Evolutionary conservation across 1,284 basidiomycete genomes (phyloP), one percentile per base, ranked within the genome.

Genomic region (Phenoliferia sp.): DNA sequence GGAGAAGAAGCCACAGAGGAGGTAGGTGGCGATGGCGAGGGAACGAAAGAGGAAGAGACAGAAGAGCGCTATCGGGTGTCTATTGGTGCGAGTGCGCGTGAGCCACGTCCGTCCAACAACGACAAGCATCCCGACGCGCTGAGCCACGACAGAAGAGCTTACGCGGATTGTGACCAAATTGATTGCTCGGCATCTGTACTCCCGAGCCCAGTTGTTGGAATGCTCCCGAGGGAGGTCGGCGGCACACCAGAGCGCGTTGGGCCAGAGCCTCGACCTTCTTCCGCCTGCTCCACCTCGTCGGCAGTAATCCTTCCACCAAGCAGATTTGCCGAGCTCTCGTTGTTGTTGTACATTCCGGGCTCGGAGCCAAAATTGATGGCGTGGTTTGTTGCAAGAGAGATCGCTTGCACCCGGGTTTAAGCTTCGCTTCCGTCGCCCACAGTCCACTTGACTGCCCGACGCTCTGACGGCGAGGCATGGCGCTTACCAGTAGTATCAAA

Each of bases 1-100:
- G n/a, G 89, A 91, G 76, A 95, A 87, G 81, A 87, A 69, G 58
- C 90, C 92, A 75, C 88, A 92, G 29, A 96, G 83, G 57, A 96
- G 85, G 79, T 95, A 96, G 3, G 93, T 89, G 4, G 87, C 82
- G 61, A 97, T 87, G 29, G 94, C 93, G 12, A 88, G 83, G 70
- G 87, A 85, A 58, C 93, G 85, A 82, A 97, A 95, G 76, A 91
- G 80, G 79, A 88, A 96, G 34, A 96, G 84, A 78, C 87, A 90
- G 75, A 92, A 86, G 29, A 97, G 84, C 12, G 88, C 87, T 64
- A 89, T 76, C 3, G 93, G 93, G 78, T 95, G 93, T 10, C 54
- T 56, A 26, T 19, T 5, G 48, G 28, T 12, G 39, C 12, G 22
- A 26, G 48, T 52, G 5, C 7, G 5, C 48, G 48, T 5, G n/a